A percentile compares a stretch with the other conserved stretches of the same genome.
phyloP scores from a whole-genome alignment of 2,329 filamentous ascomycete genomes.

The Aspergillus unguis region DNA sequence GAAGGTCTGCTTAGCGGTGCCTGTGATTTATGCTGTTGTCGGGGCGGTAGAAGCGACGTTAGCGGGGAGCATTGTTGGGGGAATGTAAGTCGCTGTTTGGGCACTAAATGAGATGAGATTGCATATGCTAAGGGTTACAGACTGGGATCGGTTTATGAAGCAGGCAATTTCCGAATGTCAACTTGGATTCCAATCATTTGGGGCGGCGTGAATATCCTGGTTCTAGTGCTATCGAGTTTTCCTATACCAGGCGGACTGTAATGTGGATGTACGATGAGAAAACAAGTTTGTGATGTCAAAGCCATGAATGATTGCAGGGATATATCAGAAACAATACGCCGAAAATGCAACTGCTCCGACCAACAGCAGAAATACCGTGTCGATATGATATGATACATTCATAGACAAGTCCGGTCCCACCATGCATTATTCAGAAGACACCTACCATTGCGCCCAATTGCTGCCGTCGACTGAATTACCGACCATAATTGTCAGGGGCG shows the following conservation, averaged over 20 bases:
- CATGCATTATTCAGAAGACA: not conserved
- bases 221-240: conserved; percentile 82
- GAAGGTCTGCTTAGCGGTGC: conserved; percentile 64
- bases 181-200: conserved; percentile 92
- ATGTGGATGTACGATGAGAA: not conserved
- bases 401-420: not conserved
- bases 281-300: not conserved
- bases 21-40: conserved; percentile 66
- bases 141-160: conserved; percentile 73
- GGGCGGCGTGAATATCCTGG: conserved; percentile 77
- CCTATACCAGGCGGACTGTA: conserved; percentile 86
- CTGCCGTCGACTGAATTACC: conserved; percentile 32
- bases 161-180: conserved; percentile 84
- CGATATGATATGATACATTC: conserved; percentile 12
- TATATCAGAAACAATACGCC: conserved; percentile 1
- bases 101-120: not conserved
- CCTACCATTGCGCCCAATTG: conserved; percentile 30
- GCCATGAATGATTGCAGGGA: not conserved
- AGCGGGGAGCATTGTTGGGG: conserved; percentile 75
- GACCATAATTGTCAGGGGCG: conserved; percentile 32
- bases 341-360: conserved; percentile 5
- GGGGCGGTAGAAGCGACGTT: conserved; percentile 74
- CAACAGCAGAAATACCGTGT: not conserved
- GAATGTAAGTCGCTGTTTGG: conserved; percentile 60
- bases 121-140: conserved; percentile 42